These are phyloP conservation scores for Cystobasidium sp. DNA, from an alignment of 1,284 basidiomycete species.

Conservation along the genomic window DNA sequence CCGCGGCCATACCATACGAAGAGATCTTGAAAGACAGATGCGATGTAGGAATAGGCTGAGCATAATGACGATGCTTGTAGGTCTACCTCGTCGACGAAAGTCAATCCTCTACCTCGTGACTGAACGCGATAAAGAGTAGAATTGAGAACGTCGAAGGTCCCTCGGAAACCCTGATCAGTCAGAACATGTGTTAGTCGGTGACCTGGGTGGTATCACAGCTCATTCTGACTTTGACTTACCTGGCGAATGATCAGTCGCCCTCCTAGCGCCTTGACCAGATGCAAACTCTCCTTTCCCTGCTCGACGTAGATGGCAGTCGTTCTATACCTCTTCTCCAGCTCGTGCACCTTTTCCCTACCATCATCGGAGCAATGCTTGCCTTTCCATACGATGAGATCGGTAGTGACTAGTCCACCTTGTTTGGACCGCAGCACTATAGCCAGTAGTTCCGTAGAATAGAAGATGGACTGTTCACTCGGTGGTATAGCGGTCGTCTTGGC, in stretches of 20 bases:
- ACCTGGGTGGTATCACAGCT: constrained; percentile 20
- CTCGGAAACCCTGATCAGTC: constrained; percentile 47
- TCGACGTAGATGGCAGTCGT: constrained; percentile 47
- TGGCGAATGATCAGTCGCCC: constrained; percentile 41
- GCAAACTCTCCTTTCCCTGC: constrained; percentile 47
- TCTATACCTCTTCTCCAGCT: constrained; percentile 50
- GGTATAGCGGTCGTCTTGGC: constrained; percentile 2
- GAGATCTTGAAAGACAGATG: constrained; percentile 46
- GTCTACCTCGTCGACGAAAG: constrained; percentile 52
- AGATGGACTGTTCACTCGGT: constrained; percentile 15
- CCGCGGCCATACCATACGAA: constrained; percentile 54
- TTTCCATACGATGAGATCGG: constrained; percentile 31
- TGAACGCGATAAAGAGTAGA: constrained; percentile 50
- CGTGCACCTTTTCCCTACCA: constrained; percentile 49
- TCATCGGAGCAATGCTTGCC: constrained; percentile 43
- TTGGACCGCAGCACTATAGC: constrained; percentile 37
- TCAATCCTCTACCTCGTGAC: constrained; percentile 26
- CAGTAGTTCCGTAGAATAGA: constrained; percentile 38
- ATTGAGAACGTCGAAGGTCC: constrained; percentile 48
- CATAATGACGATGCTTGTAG: constrained; percentile 50
- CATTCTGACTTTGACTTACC: background rate
- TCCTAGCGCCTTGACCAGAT: constrained; percentile 39
- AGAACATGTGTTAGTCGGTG: constrained; percentile 41
- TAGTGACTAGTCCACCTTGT: constrained; percentile 27
- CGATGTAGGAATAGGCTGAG: constrained; percentile 52